Evolutionary conservation across 1,139 yeast species (phyloP).

Genomic region (Magnusiomyces suaveolens): DNA sequence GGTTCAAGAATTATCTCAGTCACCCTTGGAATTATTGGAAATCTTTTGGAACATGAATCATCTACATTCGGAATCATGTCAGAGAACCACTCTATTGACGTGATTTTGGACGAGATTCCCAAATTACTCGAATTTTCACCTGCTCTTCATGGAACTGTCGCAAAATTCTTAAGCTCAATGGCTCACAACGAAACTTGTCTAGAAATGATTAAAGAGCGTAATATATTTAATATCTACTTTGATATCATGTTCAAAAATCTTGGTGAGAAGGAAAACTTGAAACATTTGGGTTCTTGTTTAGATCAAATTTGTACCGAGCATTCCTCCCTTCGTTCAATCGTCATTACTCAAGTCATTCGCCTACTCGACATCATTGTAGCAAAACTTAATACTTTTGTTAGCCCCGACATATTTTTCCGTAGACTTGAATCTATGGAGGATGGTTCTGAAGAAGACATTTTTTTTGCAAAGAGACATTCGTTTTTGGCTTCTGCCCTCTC

Average conservation of each 20-base stretch:
- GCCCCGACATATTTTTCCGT: conserved; percentile 9
- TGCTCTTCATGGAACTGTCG: conserved; percentile 52
- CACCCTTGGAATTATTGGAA: conserved; percentile 57
- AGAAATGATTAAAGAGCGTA: conserved; percentile 41
- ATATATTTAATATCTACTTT: conserved; percentile 40
- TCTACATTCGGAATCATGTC: conserved; percentile 74
- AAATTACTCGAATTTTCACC: conserved; percentile 46
- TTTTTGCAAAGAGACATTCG: conserved; percentile 10
- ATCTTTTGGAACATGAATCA: conserved; percentile 82
- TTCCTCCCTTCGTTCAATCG: conserved; percentile 54
- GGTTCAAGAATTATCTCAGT: conserved; percentile 62
- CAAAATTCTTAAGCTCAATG: conserved; percentile 76
- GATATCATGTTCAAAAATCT: conserved; percentile 17
- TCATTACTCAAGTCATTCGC: conserved; percentile 43
- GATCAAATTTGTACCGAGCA: conserved; percentile 84
- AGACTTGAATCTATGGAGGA: conserved; percentile 15
- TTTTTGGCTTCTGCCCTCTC: conserved; percentile 12
- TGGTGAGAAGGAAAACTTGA: conserved; percentile 30
- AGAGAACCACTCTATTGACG: conserved; percentile 67
- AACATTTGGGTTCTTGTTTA: conserved; percentile 56
- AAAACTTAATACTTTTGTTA: conserved; percentile 14
- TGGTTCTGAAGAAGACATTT: conserved; percentile 12
- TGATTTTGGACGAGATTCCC: conserved; percentile 48
- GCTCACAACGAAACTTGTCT: conserved; percentile 71
- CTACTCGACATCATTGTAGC: conserved; percentile 43